Conservation (phyloP, 495 filamentous ascomycete species). For the Penicillium canariense region DNA sequence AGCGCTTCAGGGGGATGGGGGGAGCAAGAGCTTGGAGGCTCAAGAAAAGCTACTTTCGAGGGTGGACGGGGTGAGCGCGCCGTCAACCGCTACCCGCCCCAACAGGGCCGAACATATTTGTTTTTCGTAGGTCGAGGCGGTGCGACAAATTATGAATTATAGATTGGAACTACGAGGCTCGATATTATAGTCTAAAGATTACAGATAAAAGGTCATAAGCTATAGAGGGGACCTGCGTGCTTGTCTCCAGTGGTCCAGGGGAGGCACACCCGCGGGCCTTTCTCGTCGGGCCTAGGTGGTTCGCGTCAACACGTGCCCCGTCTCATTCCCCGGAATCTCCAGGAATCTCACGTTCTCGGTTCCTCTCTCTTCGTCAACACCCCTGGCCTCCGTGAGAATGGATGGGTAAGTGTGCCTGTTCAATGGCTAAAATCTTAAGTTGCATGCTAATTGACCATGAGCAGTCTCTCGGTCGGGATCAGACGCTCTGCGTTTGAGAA, state of each 20-base stretch:
- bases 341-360: conserved; percentile 1
- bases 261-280: neutral
- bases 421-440: neutral
- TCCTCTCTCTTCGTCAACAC: conserved; percentile 3
- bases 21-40: conserved; percentile 7
- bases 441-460: neutral
- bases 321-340: conserved; percentile 7
- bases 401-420: conserved; percentile 20
- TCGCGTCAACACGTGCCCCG: conserved; percentile 18
- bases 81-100: conserved; percentile 11
- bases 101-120: neutral
- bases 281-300: conserved; percentile 9
- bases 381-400: conserved; percentile 11
- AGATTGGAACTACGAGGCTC: no score
- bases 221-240: no score
- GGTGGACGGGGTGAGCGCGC: neutral
- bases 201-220: no score
- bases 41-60: conserved; percentile 8
- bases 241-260: conserved; percentile 1
- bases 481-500: conserved; percentile 67
- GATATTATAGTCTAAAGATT: no score
- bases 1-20: neutral
- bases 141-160: no score
- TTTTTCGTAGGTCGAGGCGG: no score
- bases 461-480: conserved; percentile 44